phyloP scores from a whole-genome alignment of 2,329 filamentous ascomycete species.

The Neocucurbitaria cava region DNA sequence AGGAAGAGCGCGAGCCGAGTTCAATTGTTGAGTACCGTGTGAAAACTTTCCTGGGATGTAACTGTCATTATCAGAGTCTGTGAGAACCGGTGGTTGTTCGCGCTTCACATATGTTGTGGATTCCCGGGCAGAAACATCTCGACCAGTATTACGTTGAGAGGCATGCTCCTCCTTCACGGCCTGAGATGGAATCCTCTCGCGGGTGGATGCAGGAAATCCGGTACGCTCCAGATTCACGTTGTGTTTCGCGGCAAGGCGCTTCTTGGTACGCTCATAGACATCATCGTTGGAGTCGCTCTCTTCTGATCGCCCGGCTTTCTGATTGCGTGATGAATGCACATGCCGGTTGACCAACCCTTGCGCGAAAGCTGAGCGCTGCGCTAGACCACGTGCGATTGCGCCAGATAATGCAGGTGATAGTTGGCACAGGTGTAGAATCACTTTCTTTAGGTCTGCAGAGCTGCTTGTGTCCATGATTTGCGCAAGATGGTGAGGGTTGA shows the following conservation, averaged over 20 bases:
- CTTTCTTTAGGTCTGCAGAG: constrained; percentile 19
- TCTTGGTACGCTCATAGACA: constrained; percentile 14
- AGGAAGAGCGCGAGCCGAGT: background rate
- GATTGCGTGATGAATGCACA: constrained; percentile 2
- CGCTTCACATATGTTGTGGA: constrained; percentile 12
- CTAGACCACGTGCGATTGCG: constrained; percentile 41
- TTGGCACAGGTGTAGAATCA: constrained; percentile 39
- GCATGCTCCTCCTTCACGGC: background rate
- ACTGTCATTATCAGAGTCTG: constrained; percentile 14
- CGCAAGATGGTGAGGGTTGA: constrained; percentile 36
- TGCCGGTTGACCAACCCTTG: constrained; percentile 22
- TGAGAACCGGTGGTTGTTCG: constrained; percentile 4
- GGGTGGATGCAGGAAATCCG: background rate
- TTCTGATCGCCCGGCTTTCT: constrained; percentile 1
- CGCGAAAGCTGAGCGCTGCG: constrained; percentile 38
- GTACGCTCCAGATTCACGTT: background rate
- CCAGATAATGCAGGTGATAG: constrained; percentile 42
- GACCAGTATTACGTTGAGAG: background rate
- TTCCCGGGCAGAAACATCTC: background rate
- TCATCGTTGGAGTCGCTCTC: constrained; percentile 9
- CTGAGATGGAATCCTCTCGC: background rate
- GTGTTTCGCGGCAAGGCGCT: background rate
- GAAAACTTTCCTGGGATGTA: constrained; percentile 16
- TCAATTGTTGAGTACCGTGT: background rate
- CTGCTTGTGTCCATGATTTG: constrained; percentile 35